Base-by-base conservation (phyloP, 1,139 yeast species). In the Kazachstania sp. region DNA sequence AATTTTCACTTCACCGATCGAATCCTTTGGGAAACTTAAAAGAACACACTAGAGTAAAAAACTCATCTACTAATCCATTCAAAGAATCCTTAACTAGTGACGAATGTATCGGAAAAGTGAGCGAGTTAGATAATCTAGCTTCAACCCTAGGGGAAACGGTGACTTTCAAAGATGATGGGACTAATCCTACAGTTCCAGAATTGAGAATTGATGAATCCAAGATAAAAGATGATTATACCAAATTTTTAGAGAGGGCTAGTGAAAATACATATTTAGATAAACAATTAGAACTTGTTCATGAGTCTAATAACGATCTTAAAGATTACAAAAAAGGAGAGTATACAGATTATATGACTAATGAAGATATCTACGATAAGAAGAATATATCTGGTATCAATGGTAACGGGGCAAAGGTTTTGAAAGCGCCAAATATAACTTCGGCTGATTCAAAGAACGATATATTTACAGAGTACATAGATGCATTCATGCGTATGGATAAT, bases 1-100 rank as follows among this genome's bases (percentile, higher is more conserved):
- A 38, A 12, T 44, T 44, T 36, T 38, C 43, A n/a, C 19, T 44
- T 18, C 42, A 38, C 34, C 41, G 32, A 20, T 45, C 48, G 11
- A 41, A 37, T 7, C 48, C 48, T 13, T 41, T 45, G 26, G 37
- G 32, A 15, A 43, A 31, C 7, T 32, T 26, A 8, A 31, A 16
- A 16, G 39, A 26, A 3, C 30, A 16, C 13, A 18, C 28, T 2
- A 4, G 28, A 23, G 28, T 9, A 23, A 7, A 23, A 23, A 23
- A 7, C 28, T 23, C 28, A 23, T 23, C 28, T 23, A 23, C 32
- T 6, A 39, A 39, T 18, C 42, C 42, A 28, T 39, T 39, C 20
- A 29, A 19, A 15, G 31, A 20, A 29, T 29, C 19, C 4, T 7
- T 32, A 32, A 15, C 11, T 9, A n/a, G 18, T 15, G 18, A 32